Evolutionary conservation across 495 filamentous ascomycete genomes (phyloP).

Genomic region (Glarea lozoyensis): DNA sequence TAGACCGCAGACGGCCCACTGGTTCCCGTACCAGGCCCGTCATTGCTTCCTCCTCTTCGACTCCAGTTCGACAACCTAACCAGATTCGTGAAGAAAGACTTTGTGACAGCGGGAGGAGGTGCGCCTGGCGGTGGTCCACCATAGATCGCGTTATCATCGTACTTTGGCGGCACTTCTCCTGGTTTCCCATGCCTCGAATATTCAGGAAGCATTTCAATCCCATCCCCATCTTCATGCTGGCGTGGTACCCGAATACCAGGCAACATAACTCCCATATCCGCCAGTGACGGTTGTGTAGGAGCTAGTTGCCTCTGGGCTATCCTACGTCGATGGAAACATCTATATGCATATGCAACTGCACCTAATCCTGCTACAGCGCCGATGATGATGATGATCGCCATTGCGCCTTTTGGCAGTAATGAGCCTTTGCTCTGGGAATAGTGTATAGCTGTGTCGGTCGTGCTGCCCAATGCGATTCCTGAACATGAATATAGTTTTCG

Average conservation of each 20-base stretch:
- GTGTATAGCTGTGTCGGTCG: conserved; percentile 1
- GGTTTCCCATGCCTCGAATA: conserved; percentile 2
- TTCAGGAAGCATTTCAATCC: neutral
- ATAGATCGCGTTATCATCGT: no score
- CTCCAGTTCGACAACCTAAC: no score
- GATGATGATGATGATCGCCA: conserved; percentile 1
- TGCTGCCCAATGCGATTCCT: neutral
- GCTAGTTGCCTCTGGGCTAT: neutral
- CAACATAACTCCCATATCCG: neutral
- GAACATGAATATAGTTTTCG: neutral
- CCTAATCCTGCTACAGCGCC: neutral
- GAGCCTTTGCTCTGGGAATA: neutral
- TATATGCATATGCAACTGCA: neutral
- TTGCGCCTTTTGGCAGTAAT: neutral
- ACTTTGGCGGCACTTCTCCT: conserved; percentile 5
- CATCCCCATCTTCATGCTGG: neutral
- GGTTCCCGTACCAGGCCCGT: no score
- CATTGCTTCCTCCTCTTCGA: no score
- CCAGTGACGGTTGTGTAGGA: neutral
- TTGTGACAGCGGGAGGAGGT: no score
- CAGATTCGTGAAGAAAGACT: no score
- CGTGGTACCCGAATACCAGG: neutral
- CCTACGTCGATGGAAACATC: neutral
- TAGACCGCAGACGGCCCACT: no score
- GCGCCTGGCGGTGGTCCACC: no score